Evolutionary conservation across 768 basidiomycete species (phyloP).

Genomic region (Trametes sanguinea): DNA sequence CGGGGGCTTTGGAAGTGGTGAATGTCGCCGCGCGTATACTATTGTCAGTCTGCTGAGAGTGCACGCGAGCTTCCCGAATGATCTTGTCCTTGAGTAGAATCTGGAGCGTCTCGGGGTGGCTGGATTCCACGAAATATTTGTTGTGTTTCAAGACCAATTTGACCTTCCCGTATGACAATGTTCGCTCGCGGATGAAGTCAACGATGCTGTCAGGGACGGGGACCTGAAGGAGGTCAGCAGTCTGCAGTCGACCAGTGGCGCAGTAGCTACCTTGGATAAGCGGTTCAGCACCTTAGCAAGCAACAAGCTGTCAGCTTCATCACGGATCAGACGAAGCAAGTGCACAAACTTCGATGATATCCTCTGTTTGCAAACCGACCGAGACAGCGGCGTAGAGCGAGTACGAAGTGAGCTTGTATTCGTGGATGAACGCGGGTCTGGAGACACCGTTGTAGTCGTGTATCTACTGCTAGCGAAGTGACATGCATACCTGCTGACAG

Average conservation of each 20-base stretch:
- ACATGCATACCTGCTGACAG: constrained; percentile 88
- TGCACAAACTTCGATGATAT: constrained; percentile 90
- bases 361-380: constrained; percentile 95
- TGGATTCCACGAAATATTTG: constrained; percentile 95
- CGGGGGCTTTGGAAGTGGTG: constrained; percentile 81
- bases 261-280: constrained; percentile 63
- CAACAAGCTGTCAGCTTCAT: constrained; percentile 31
- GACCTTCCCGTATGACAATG: constrained; percentile 96
- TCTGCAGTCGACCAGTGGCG: neutral
- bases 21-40: constrained; percentile 77
- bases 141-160: constrained; percentile 98
- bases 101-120: constrained; percentile 91
- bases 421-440: constrained; percentile 97
- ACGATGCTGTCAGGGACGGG: constrained; percentile 89
- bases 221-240: constrained; percentile 51
- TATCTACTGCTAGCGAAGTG: constrained; percentile 33
- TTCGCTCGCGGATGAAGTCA: constrained; percentile 88
- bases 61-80: constrained; percentile 82
- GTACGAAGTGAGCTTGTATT: constrained; percentile 98
- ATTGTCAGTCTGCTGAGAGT: constrained; percentile 66
- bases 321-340: constrained; percentile 22
- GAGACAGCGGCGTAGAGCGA: constrained; percentile 98
- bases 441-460: constrained; percentile 22
- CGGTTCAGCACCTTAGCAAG: constrained; percentile 69
- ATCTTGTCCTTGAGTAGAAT: constrained; percentile 81